Base-by-base conservation (phyloP, 148 eudicot species). In the Arctostaphylos glauca region DNA sequence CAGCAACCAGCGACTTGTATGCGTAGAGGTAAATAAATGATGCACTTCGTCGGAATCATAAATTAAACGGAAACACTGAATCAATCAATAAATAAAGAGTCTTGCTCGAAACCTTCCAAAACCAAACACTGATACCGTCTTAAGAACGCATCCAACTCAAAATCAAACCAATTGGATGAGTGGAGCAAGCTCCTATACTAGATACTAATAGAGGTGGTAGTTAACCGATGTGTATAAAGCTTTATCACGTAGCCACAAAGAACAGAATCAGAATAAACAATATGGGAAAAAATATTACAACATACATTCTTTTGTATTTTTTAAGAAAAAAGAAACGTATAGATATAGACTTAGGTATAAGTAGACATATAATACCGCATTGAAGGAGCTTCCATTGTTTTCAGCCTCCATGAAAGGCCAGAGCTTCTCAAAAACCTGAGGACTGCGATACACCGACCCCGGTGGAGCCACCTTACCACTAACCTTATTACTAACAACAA, bases 371-470 rank as follows among this genome's bases (percentile, higher is more conserved):
- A 62, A 60, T 88, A 96, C 98, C 90, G 89, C 90, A 89, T 91
- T 93, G 50, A 90, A 86, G 66, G 91, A 89, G 79, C 90, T 92
- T 6, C 79, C 82, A 86, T 88, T 96, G 74, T 78, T 87, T 14
- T 88, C 92, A 80, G 90, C 93, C 83, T 91, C 85, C 87, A 96
- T 81, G 56, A 84, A 92, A 6, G 94, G 97, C 91, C 91, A 85
- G 52, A 96, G 93, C 86, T 86, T 89, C 81, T 90, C 87, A 82
- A 96, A 94, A 73, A 93, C 94, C 90, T 90, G 88, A 81, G 93
- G 94, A 80, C 97, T 96, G 68, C 95, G 89, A 74, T 94, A 96
- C 79, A 96, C 84, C 3, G 97, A 90, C 13, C 99, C 99, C 0
- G 92, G 90, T 73, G 88, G 74, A 49, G 86, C 90, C 72, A 86